A percentile compares a stretch with the other conserved stretches of the same genome.
phyloP scores from a whole-genome alignment of 2,329 filamentous ascomycete species.

The Knoxdaviesia capensis region DNA sequence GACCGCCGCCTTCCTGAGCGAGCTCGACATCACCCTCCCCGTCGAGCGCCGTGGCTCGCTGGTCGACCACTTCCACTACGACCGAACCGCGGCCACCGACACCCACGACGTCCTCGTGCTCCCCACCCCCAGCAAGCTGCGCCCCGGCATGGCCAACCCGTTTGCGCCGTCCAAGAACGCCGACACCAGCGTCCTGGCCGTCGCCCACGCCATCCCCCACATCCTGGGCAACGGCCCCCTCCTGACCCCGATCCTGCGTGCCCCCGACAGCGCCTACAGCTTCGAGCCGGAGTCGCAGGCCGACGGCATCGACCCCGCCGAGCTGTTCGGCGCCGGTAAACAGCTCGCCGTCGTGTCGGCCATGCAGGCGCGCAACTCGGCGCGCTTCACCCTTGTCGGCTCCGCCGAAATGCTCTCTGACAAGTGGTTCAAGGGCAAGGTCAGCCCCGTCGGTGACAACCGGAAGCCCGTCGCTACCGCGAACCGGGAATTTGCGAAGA shows the following conservation, averaged over 20 bases:
- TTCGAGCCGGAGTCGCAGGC: conserved; percentile 83
- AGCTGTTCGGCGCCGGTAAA: conserved; percentile 64
- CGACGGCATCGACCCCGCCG: conserved; percentile 42
- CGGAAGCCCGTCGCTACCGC: conserved; percentile 38
- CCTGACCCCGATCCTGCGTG: conserved; percentile 63
- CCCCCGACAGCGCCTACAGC: conserved; percentile 70
- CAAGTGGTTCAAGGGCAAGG: conserved; percentile 50
- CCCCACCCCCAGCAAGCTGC: conserved; percentile 42
- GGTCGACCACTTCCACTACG: conserved; percentile 93
- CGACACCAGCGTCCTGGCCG: conserved; percentile 42
- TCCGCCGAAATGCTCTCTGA: conserved; percentile 76
- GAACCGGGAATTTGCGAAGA: conserved; percentile 72
- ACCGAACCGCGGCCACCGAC: conserved; percentile 53
- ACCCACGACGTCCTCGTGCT: conserved; percentile 78
- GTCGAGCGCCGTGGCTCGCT: conserved; percentile 67
- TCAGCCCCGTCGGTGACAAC: conserved; percentile 40
- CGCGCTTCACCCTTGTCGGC: conserved; percentile 69
- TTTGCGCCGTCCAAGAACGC: conserved; percentile 43
- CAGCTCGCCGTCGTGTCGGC: conserved; percentile 74
- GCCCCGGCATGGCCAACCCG: conserved; percentile 53
- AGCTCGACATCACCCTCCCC: conserved; percentile 79
- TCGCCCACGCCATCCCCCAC: conserved; percentile 67
- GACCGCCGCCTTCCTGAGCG: conserved; percentile 59
- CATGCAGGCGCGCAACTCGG: conserved; percentile 83
- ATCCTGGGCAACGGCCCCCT: conserved; percentile 59